These are phyloP conservation scores for Prunus mongolica DNA, from an alignment of 306 rosid species.

Conservation along the genomic window DNA sequence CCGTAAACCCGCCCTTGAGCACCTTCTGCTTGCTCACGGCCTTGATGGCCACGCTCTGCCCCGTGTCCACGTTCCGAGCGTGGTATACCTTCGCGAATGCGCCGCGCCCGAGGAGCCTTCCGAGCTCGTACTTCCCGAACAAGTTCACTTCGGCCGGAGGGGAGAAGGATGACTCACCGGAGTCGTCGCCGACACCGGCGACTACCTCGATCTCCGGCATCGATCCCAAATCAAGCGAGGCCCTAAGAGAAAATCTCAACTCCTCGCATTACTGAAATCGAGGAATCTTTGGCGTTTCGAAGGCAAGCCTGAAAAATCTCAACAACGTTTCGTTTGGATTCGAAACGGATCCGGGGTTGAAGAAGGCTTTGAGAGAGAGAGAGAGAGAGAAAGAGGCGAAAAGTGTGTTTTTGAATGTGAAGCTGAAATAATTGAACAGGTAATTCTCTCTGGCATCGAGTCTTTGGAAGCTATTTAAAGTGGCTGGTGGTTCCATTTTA, in stretches of 20 bases:
- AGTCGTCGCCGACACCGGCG: not conserved
- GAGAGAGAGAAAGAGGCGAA: too few species aligned
- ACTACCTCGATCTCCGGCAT: constrained; percentile 24
- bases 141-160: not conserved
- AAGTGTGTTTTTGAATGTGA: too few species aligned
- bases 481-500: not conserved
- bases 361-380: too few species aligned
- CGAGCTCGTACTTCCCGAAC: constrained; percentile 56
- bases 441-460: too few species aligned
- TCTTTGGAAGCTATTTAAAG: not conserved
- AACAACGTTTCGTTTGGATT: not conserved
- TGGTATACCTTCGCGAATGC: constrained; percentile 83
- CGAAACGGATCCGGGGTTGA: not conserved
- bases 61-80: constrained; percentile 40
- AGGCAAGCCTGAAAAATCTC: too few species aligned
- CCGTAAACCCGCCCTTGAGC: constrained; percentile 29
- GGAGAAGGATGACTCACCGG: not conserved
- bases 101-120: constrained; percentile 57
- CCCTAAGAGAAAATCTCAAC: not conserved
- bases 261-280: not conserved
- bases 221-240: not conserved
- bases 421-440: not conserved
- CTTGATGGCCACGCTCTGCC: constrained; percentile 73
- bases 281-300: not conserved
- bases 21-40: constrained; percentile 58